These are phyloP conservation scores for Taiozyma sp. DNA, from an alignment of 1,139 yeast genomes.

Conservation along the genomic window DNA sequence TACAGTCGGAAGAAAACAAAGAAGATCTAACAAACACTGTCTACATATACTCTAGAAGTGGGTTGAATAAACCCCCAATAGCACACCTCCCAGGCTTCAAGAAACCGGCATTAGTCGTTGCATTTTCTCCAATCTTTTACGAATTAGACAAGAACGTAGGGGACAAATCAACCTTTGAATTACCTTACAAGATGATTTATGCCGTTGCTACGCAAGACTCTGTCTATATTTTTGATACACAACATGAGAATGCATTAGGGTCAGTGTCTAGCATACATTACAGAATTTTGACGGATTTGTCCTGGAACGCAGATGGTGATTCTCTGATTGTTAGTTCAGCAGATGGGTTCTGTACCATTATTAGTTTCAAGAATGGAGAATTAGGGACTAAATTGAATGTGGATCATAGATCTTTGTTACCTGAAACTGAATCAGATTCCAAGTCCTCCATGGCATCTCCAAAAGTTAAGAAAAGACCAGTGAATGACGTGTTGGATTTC, in stretches of 20 bases:
- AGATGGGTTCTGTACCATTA: constrained; percentile 86
- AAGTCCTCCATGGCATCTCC: constrained; percentile 5
- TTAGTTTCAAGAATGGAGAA: constrained; percentile 45
- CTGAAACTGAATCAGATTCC: constrained; percentile 10
- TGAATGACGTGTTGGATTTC: neutral
- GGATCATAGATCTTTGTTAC: constrained; percentile 12
- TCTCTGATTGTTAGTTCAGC: constrained; percentile 76
- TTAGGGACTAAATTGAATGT: constrained; percentile 41
- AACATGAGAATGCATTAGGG: constrained; percentile 62
- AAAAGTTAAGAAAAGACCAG: constrained; percentile 6
- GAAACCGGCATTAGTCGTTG: constrained; percentile 80
- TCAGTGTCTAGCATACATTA: constrained; percentile 78
- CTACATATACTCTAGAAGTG: constrained; percentile 68
- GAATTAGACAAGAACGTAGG: constrained; percentile 27
- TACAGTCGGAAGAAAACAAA: constrained; percentile 6
- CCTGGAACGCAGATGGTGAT: constrained; percentile 82
- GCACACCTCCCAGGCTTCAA: constrained; percentile 74
- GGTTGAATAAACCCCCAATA: constrained; percentile 64
- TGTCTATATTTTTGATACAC: constrained; percentile 81
- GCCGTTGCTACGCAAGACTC: constrained; percentile 94
- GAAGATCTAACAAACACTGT: constrained; percentile 61
- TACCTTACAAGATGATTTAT: constrained; percentile 78
- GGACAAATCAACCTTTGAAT: constrained; percentile 36
- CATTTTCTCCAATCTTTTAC: constrained; percentile 70
- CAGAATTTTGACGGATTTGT: constrained; percentile 79